Evolutionary conservation across 2,329 filamentous ascomycete genomes (phyloP), one percentile per base, ranked within the genome.

Genomic region (Aureobasidium melanogenum): DNA sequence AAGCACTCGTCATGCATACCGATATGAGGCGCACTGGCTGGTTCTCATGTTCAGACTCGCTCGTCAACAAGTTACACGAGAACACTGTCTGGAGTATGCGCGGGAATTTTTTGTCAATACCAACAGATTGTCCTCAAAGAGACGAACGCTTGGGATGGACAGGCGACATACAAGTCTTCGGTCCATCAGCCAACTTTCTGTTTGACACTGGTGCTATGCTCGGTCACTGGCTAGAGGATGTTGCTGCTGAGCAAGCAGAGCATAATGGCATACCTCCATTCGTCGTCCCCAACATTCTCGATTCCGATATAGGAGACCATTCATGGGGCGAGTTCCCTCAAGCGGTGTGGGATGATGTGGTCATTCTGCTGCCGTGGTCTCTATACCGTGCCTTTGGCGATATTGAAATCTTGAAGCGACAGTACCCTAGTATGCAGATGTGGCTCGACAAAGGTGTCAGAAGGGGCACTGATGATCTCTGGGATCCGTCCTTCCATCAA

Each of bases 1-100:
- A 62, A 1, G 79, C 75, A 0, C 65, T 77, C 4, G 77, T 78
- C 0, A 68, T 83, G 5, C 79, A 84, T 64, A 80, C 77, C 0
- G 82, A 85, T 61, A 76, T 85, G 72, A 69, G 73, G 54, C 73
- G 76, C 12, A 80, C 71, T 0, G 81, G 82, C 0, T 74, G 67
- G 61, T 84, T 85, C 52, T 67, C 75, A 9, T 83, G 79, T 61
- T 85, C 82, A 0, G 69, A 85, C 51, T 50, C 66, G 0, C 69
- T 78, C 3, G 64, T 86, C 28, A 85, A 84, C 64, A 71, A 79
- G 48, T 75, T 86, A 5, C 79, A 85, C 64, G 59, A 75, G 1
- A 86, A 86, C 59, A 75, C 81, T 0, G 67, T 73, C 32, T 85
- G 83, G 83, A 77, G 77, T 5, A 83, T 84, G 78, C 76, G 77